Conservation (phyloP, 2,329 filamentous ascomycete genomes). For the Helminthosporium solani region DNA sequence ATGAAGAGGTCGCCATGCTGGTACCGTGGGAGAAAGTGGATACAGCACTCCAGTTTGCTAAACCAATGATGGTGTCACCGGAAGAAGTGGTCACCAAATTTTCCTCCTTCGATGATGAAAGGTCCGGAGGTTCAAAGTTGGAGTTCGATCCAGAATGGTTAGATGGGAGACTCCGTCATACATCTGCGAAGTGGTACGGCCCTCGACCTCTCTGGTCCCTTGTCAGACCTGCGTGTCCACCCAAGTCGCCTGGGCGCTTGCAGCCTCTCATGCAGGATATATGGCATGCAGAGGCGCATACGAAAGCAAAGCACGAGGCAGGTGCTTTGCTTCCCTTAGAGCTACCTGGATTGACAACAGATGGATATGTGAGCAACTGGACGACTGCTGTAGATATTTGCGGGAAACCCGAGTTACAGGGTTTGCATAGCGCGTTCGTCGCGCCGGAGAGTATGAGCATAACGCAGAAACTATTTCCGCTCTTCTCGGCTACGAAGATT, state of each 20-base stretch:
- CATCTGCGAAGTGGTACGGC: slow-evolving; percentile 24
- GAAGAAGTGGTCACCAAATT: slow-evolving; percentile 22
- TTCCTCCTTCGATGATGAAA: slow-evolving; percentile 9
- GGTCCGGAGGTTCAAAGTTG: not conserved
- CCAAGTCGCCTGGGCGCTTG: slow-evolving; percentile 37
- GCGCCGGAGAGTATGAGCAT: slow-evolving; percentile 47
- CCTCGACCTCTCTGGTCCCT: slow-evolving; percentile 47
- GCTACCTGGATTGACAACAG: slow-evolving; percentile 34
- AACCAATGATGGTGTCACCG: slow-evolving; percentile 23
- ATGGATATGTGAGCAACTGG: slow-evolving; percentile 52
- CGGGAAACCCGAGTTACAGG: slow-evolving; percentile 46
- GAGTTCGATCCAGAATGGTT: slow-evolving; percentile 32
- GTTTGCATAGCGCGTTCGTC: slow-evolving; percentile 52
- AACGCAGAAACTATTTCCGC: slow-evolving; percentile 48
- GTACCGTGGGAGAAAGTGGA: slow-evolving; percentile 50
- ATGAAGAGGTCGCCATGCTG: slow-evolving; percentile 50
- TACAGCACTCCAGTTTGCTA: slow-evolving; percentile 34
- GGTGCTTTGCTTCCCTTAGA: slow-evolving; percentile 34
- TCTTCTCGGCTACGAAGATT: slow-evolving; percentile 53
- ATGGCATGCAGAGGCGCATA: slow-evolving; percentile 33
- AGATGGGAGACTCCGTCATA: slow-evolving; percentile 22
- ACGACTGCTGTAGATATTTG: slow-evolving; percentile 47
- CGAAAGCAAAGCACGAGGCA: slow-evolving; percentile 37
- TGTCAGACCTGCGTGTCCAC: slow-evolving; percentile 45
- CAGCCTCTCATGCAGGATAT: slow-evolving; percentile 39